Percentiles rank a stretch among this genome's conserved stretches.
Conservation (phyloP, 345 rosid species). For the Mercurialis annua region DNA sequence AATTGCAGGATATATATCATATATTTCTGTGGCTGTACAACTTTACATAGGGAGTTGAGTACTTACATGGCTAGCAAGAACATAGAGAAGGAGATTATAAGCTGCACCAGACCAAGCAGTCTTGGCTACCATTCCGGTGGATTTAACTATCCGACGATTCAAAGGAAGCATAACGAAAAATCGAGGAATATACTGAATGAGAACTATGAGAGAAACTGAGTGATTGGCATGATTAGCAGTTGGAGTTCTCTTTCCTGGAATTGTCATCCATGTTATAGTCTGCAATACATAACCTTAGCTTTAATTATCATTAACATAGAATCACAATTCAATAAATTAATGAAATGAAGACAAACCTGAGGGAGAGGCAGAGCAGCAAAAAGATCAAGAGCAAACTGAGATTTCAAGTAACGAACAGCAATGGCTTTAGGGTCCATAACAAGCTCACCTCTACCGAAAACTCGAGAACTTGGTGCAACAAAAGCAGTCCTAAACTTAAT, state of each 20-base stretch:
- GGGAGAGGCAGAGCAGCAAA: constrained; percentile 6
- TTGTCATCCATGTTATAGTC: not conserved
- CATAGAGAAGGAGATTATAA: constrained; percentile 6
- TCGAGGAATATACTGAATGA: constrained; percentile 8
- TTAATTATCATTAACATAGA: not conserved
- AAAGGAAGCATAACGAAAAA: not conserved
- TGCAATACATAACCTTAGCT: too few species aligned
- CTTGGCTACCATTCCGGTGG: not conserved
- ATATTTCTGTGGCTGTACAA: too few species aligned
- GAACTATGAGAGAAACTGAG: not conserved
- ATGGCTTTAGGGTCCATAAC: constrained; percentile 4
- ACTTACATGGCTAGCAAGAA: constrained; percentile 7
- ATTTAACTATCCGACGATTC: not conserved
- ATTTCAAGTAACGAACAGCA: constrained; percentile 6
- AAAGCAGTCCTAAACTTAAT: constrained; percentile 7
- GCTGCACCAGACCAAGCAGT: constrained; percentile 8
- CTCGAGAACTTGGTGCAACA: not conserved
- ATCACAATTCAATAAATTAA: not conserved
- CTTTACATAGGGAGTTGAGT: not conserved
- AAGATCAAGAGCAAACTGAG: not conserved
- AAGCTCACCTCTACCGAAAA: constrained; percentile 2
- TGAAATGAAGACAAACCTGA: not conserved
- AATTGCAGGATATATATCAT: too few species aligned
- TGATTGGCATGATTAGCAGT: not conserved
- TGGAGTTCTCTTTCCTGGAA: constrained; percentile 2